Percentiles rank a stretch among this genome's conserved stretches.
Evolutionary conservation across 805 yeast species (phyloP).

Genomic region (Candida peoriensis): DNA sequence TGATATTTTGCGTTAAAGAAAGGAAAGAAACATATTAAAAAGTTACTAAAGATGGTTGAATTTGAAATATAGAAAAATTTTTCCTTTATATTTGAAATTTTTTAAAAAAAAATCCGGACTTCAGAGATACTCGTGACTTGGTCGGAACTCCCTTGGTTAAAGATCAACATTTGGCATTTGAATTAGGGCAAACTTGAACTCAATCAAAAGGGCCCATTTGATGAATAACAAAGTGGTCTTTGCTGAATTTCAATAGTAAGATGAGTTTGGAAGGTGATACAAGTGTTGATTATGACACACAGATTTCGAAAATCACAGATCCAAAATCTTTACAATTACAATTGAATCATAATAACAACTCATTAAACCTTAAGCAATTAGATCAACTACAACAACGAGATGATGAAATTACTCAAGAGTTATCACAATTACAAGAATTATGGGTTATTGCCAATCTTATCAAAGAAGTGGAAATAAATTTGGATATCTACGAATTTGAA

Average conservation of each 20-base stretch:
- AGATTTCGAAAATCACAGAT: too few relatives aligned
- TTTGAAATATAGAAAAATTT: slow-evolving; percentile 1
- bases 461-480: slow-evolving; percentile 20
- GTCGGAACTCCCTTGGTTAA: too few relatives aligned
- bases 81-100: neutral
- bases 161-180: too few relatives aligned
- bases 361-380: slow-evolving; percentile 10
- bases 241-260: too few relatives aligned
- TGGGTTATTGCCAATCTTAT: slow-evolving; percentile 21
- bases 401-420: slow-evolving; percentile 12
- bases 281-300: too few relatives aligned
- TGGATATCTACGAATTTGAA: slow-evolving; percentile 22
- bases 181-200: too few relatives aligned
- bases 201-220: too few relatives aligned
- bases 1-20: slow-evolving; percentile 50
- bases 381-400: slow-evolving; percentile 17
- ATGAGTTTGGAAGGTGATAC: too few relatives aligned
- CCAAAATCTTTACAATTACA: too few relatives aligned
- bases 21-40: slow-evolving; percentile 3
- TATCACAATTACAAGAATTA: slow-evolving; percentile 17
- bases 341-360: too few relatives aligned
- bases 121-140: slow-evolving; percentile 8
- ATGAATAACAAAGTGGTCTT: too few relatives aligned
- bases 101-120: slow-evolving; percentile 5
- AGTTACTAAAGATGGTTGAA: too few relatives aligned